Evolutionary conservation across 768 basidiomycete genomes (phyloP).

Genomic region (Amanita pseudoporphyria): DNA sequence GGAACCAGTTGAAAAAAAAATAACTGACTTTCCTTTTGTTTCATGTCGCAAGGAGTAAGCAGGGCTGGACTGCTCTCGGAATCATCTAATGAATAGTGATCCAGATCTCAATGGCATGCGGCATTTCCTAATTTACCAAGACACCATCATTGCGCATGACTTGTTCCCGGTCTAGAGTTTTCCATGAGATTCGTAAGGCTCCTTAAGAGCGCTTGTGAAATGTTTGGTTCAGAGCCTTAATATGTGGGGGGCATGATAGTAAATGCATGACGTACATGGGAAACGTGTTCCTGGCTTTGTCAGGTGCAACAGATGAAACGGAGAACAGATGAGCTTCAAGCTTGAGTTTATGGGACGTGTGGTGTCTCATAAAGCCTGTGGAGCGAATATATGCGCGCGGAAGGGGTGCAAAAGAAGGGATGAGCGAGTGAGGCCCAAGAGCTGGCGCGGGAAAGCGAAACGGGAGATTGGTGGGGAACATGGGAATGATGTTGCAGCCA

Average conservation of each 20-base stretch:
- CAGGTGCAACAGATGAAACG: not conserved
- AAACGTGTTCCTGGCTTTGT: not conserved
- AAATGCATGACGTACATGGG: not conserved
- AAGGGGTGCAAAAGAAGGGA: not conserved
- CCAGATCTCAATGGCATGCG: not conserved
- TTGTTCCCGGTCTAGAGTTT: not conserved
- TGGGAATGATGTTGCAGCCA: conserved; percentile 4
- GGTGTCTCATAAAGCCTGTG: not conserved
- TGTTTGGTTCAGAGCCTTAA: no score
- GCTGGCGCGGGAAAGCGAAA: conserved; percentile 7
- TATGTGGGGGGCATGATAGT: not conserved
- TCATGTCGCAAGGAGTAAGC: not conserved
- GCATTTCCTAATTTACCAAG: not conserved
- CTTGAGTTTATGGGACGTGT: not conserved
- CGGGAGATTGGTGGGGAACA: conserved; percentile 6
- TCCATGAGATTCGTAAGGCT: not conserved
- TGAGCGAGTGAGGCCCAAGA: not conserved
- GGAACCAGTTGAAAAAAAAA: not conserved
- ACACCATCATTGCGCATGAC: not conserved
- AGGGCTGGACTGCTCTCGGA: not conserved
- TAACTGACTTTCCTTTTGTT: not conserved
- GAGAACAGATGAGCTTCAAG: not conserved
- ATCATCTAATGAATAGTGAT: not conserved
- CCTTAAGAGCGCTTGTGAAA: not conserved
- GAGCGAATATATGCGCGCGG: not conserved